Base-by-base conservation (phyloP, 495 filamentous ascomycete species). In the Daldinia bambusicola region DNA sequence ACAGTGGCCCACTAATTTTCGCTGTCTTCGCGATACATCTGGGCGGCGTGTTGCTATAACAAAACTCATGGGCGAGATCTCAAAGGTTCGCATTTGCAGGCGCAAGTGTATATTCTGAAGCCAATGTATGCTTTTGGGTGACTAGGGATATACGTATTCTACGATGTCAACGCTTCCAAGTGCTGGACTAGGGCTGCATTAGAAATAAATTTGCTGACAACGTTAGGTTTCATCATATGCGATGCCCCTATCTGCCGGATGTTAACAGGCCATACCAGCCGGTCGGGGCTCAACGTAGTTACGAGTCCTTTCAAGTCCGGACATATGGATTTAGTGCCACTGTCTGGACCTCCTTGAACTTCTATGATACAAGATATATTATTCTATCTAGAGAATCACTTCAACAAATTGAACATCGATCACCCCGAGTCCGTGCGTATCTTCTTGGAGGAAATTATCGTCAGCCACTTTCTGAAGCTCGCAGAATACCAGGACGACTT, bases 181-280 rank as follows among this genome's bases (percentile, higher is more conserved):
- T n/a, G 48, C 31, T 18, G 16, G 2, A 6, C 6, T 18, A 12
- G 8, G 10, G 6, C 9, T 16, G 31, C 2, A 0, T 56, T 26
- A 3, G 26, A 3, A 26, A 26, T 26, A 3, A 3, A 26, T 26
- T 26, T 56, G n/a, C 32, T 56, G 16, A 36, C 4, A 4, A 56
- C 37, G 7, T 4, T 26, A 56, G 53, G 53, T 6, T 32, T 56
- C n/a, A 56, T 56, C 14, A 56, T 56, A 56, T 56, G 53, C 37
- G 53, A 56, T 6, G 32, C 53, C 31, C 53, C 30, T 20, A 56
- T 56, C 30, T 32, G 53, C 4, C 32, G 53, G n/a, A 56, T 56
- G 6, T n/a, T 56, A 20, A 34, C 16, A 12, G 53, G 37, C 16
- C 16, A 34, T 37, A 36, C 53, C 6, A n/a, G 53, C 2, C 30